Base-by-base conservation (phyloP, 202 grass and related monocot species). In the Carex arenaria region DNA sequence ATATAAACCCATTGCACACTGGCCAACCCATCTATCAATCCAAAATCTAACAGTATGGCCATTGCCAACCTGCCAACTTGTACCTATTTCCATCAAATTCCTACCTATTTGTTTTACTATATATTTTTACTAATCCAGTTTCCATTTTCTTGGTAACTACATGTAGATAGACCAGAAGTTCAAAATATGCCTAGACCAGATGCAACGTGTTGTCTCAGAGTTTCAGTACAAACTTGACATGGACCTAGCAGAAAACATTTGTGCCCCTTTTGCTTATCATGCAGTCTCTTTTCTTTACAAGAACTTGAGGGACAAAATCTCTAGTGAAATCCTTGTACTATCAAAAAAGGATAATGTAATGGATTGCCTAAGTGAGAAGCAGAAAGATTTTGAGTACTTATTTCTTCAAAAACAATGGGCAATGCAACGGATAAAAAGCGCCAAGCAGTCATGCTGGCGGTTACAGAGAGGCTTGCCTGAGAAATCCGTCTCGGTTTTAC, bases 361-460 rank as follows among this genome's bases (percentile, higher is more conserved):
- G 40, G 71, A 86, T 45, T 73, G 45, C 79, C 17, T 78, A 65
- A 87, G 68, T 0, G 89, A 92, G 23, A 87, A 82, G 78, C 89
- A 93, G 86, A 80, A 82, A 78, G 93, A 85, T 70, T 86, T 87
- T 81, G 95, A 98, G 56, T 95, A 91, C 8, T 80, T 90, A 12
- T 89, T 95, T 80, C 89, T 99, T 86, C 89, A 94, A 84, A 99
- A 95, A 86, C 96, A 98, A 79, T 93, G 96, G 96, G 89, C 89
- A 38, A 40, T 90, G 85, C 91, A 90, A 56, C 93, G 87, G 79
- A 88, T 99, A 62, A 59, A 90, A 86, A 90, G 83, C 1, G 83
- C 87, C 7, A 88, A 95, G 62, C 96, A 94, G 67, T 88, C 94
- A 79, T 90, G 88, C 43, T 93, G 93, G 93, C 86, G 91, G 49